Conservation (phyloP, 495 filamentous ascomycete genomes). For the Hypoxylon trugodes region DNA sequence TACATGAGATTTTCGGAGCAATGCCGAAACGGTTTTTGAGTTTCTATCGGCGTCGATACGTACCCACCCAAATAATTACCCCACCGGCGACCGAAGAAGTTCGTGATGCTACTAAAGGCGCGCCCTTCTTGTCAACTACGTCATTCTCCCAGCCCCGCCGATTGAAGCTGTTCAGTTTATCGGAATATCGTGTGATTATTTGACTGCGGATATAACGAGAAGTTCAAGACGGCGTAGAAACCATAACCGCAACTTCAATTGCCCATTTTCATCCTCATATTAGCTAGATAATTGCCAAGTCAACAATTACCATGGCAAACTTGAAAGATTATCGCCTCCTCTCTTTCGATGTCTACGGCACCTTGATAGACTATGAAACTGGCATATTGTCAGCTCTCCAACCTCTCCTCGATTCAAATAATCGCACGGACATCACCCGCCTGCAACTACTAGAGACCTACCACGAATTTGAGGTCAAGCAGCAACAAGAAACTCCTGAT, state of each 20-base stretch:
- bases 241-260: too few species aligned
- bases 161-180: background rate
- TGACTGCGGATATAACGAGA: background rate
- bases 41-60: too few species aligned
- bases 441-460: slow-evolving; percentile 15
- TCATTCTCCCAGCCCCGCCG: background rate
- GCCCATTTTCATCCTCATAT: background rate
- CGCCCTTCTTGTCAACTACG: slow-evolving; percentile 17
- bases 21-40: too few species aligned
- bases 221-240: too few species aligned
- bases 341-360: slow-evolving; percentile 65
- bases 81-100: too few species aligned
- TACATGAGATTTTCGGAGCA: too few species aligned
- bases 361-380: slow-evolving; percentile 70
- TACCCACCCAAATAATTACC: too few species aligned
- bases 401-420: slow-evolving; percentile 14
- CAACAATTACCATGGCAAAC: slow-evolving; percentile 10
- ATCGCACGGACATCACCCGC: slow-evolving; percentile 7
- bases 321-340: slow-evolving; percentile 55
- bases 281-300: background rate
- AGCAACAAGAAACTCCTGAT: slow-evolving; percentile 56
- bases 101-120: slow-evolving; percentile 1
- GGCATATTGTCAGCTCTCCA: slow-evolving; percentile 19
- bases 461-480: slow-evolving; percentile 35
- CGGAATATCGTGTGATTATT: too few species aligned